phyloP scores from a whole-genome alignment of 2,329 filamentous ascomycete species.

The Hypomyces perniciosus region DNA sequence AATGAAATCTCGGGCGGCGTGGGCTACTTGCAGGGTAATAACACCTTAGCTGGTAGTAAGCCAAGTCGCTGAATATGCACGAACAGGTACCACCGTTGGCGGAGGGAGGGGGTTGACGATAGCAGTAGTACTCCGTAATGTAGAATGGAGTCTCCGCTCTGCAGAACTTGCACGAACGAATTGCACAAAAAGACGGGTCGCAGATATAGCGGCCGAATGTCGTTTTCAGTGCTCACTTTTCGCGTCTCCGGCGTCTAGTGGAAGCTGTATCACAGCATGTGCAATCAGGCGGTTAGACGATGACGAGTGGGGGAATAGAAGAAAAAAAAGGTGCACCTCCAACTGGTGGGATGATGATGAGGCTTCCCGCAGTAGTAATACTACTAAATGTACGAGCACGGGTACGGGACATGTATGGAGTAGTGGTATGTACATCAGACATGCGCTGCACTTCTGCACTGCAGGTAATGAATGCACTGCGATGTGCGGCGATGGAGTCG shows the following conservation, averaged over 20 bases:
- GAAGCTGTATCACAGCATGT: neutral
- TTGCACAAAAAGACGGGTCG: neutral
- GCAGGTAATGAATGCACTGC: slow-evolving; percentile 6
- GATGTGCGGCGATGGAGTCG: slow-evolving; percentile 4
- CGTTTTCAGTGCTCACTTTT: too few species aligned
- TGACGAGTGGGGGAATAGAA: too few species aligned
- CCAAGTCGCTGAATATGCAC: neutral
- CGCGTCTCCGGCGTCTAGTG: too few species aligned
- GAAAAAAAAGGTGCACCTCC: too few species aligned
- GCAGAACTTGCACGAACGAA: slow-evolving; percentile 5
- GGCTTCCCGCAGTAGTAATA: neutral
- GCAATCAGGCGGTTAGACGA: too few species aligned
- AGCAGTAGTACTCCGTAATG: neutral
- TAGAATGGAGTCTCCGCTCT: slow-evolving; percentile 10
- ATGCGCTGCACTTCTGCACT: slow-evolving; percentile 9
- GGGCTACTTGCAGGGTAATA: slow-evolving; percentile 10
- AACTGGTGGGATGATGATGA: neutral
- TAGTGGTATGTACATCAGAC: slow-evolving; percentile 10
- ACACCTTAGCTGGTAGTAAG: neutral
- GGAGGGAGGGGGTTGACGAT: too few species aligned
- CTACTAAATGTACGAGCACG: too few species aligned
- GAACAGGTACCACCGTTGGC: neutral
- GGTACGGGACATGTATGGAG: too few species aligned
- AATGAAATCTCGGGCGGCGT: slow-evolving; percentile 6
- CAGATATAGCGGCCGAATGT: neutral